Conservation (phyloP, 176 grass and related monocot species). For the Avena sativa region DNA sequence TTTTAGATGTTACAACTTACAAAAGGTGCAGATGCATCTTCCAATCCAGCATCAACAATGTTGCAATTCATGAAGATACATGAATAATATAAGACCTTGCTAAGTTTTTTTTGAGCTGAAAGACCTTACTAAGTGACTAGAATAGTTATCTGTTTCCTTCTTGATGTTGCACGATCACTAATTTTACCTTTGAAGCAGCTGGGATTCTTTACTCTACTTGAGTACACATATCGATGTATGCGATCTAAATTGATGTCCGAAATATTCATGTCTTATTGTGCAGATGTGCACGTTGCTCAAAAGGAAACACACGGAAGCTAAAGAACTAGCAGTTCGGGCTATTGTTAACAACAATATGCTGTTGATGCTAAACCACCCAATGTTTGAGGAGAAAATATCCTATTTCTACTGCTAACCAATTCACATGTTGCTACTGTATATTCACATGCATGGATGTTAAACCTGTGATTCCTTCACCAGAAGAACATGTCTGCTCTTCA, state of each 20-base stretch:
- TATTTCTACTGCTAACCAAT: constrained; percentile 55
- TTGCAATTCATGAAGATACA: neutral
- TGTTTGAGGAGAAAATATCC: constrained; percentile 96
- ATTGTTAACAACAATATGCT: constrained; percentile 83
- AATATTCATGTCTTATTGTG: constrained; percentile 41
- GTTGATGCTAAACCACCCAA: constrained; percentile 94
- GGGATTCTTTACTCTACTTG: neutral
- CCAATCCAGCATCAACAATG: constrained; percentile 16
- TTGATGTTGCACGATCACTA: neutral
- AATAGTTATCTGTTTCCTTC: constrained; percentile 11
- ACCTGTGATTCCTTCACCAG: constrained; percentile 61
- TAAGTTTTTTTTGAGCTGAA: neutral
- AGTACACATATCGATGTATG: neutral
- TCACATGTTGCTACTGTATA: constrained; percentile 39
- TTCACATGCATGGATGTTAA: constrained; percentile 40
- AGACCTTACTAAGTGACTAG: neutral
- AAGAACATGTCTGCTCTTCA: constrained; percentile 74
- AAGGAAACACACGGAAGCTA: constrained; percentile 89
- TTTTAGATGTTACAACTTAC: constrained; percentile 14
- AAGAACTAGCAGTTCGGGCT: constrained; percentile 85
- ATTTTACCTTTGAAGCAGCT: neutral
- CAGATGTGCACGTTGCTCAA: constrained; percentile 88
- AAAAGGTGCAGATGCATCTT: constrained; percentile 30
- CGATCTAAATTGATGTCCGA: neutral
- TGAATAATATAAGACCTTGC: neutral